These are phyloP conservation scores for Croton setiger DNA, from an alignment of 441 rosid species.

Conservation along the genomic window DNA sequence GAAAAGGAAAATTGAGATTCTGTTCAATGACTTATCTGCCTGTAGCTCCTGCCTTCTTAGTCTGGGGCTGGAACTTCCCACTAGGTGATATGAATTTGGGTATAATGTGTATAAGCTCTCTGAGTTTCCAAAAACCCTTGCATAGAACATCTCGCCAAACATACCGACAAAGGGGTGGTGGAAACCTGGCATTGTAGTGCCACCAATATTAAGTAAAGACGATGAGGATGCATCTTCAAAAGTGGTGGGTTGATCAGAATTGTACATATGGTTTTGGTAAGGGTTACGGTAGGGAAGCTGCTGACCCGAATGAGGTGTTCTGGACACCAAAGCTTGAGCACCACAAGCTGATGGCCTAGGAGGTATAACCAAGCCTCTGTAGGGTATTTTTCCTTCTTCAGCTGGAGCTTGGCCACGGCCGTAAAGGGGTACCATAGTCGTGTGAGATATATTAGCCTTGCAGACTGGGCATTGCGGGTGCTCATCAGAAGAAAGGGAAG, in stretches of 20 bases:
- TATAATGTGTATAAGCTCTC: conserved; percentile 36
- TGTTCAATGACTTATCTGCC: conserved; percentile 59
- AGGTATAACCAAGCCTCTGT: conserved; percentile 42
- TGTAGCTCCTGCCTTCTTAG: conserved; percentile 68
- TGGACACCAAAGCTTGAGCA: conserved; percentile 29
- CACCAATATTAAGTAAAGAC: conserved; percentile 38
- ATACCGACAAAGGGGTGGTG: conserved; percentile 55
- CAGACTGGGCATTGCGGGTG: conserved; percentile 81
- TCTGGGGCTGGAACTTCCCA: conserved; percentile 50
- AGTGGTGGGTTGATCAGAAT: conserved; percentile 28
- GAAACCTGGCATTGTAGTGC: conserved; percentile 32
- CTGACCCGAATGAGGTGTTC: conserved; percentile 29
- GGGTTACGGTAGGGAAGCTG: conserved; percentile 54
- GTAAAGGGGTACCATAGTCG: conserved; percentile 81
- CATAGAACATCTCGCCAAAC: conserved; percentile 72
- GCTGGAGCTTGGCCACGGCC: conserved; percentile 59
- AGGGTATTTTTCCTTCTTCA: conserved; percentile 36
- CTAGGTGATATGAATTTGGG: conserved; percentile 48
- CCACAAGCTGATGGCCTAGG: conserved; percentile 61
- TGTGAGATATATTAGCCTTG: conserved; percentile 71
- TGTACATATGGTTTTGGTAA: conserved; percentile 39
- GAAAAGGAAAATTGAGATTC: conserved; percentile 71
- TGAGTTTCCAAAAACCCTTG: conserved; percentile 59
- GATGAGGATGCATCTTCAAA: conserved; percentile 37
- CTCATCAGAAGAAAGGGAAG: conserved; percentile 57